Base-by-base conservation (phyloP, 1,284 basidiomycete genomes). In the Moesziomyces parantarcticus region DNA sequence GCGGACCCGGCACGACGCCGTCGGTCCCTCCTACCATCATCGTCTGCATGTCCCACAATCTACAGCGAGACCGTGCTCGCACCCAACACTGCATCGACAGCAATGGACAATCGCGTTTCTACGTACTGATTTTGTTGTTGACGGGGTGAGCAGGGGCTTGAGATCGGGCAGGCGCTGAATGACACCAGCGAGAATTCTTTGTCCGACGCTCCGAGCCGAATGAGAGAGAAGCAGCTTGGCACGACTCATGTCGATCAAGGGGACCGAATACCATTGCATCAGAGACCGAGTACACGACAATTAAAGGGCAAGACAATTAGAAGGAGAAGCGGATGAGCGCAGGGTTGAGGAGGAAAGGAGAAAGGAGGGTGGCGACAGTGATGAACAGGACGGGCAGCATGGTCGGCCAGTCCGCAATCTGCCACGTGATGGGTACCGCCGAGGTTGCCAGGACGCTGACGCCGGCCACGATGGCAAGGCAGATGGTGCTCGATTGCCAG, bases 341-440 rank as follows among this genome's bases (percentile, higher is more conserved):
- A 1, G 76, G 76, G 61, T 76, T 74, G 41, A 78, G 60, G 4
- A 54, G 71, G 40, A 77, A 50, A 10, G 75, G 77, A 50, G 71
- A 78, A 23, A 77, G 55, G 40, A 78, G 44, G 56, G 77, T 75
- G 21, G 53, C 5, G 6, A 50, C 7, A 1, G 56, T 20, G 7
- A 29, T 20, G 26, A 69, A 46, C 2, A 59, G n/a, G 1, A 51
- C 26, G 3, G 72, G 72, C 67, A 59, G 71, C 47, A 56, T 52
- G 20, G 53, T 61, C 43, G 32, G 47, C 56, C 76, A 74, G 16
- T 57, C 65, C 18, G 23, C 6, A 50, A 72, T 87, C 64, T 86
- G 87, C 90, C 90, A 93, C 39, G 85, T 89, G 0, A 84, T 69
- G 0, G 90, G 90, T 0, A 92, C 83, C 9, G 88, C 57, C 29